Base-by-base conservation (phyloP, 2,329 filamentous ascomycete genomes). In the Fusarium nelsonii region DNA sequence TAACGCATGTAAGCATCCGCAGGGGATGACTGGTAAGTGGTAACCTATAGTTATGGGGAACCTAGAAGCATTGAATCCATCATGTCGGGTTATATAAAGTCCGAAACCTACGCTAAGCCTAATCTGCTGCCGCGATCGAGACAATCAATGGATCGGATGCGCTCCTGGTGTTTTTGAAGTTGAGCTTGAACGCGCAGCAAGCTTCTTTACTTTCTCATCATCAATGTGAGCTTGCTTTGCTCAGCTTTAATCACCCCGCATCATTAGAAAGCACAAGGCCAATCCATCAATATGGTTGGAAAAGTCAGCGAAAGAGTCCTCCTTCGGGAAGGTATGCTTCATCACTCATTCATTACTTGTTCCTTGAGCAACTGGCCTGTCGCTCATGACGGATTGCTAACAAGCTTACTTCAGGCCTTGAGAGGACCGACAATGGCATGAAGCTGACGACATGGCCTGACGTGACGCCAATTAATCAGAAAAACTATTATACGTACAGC, bases 341-440 rank as follows among this genome's bases (percentile, higher is more conserved):
- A 48, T 48, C 49, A 30, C 30, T 30, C 30, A 30, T 30, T 30
- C 30, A 30, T 65, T 63, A 34, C 64, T 60, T 23, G 43, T 53
- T 48, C 36, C 20, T 49, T 34, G 33, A 61, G 58, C 37, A 50
- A 55, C 33, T 53, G 41, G 44, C 41, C 50, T 58, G 58, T 62
- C 12, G 37, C 58, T 66, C 63, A 49, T 60, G 51, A 69, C 57
- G 65, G n/a, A 53, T 50, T 65, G 66, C 73, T 77, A 69, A 77
- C 72, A 33, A 61, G 34, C 39, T 56, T 43, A 41, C 48, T 28
- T 26, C 78, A 97, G 95, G 96, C 71, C 89, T 99, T 70, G 93
- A 97, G 83, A 89, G 95, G 78, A 98, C 96, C 64, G 96, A 99
- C 84, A 99, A 99, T 88, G 94, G 95, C 82, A 95, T 99, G 91